Evolutionary conservation across 2,329 filamentous ascomycete species (phyloP), one percentile per base, ranked within the genome.

Genomic region (Arthrobotrys sinensis): DNA sequence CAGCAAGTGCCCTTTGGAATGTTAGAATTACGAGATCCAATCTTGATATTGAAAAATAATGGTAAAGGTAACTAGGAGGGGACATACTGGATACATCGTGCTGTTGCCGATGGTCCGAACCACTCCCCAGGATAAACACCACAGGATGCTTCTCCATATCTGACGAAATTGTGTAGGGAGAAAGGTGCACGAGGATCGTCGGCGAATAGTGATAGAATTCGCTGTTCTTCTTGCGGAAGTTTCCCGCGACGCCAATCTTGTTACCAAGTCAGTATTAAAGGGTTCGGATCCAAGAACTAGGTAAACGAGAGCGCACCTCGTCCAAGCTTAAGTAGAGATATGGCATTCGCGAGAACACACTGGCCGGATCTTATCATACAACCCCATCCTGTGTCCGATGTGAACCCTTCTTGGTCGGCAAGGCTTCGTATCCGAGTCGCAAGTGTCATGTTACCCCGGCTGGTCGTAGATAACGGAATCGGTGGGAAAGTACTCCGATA

Each of bases 351-450:
- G 48, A 99, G 87, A 28, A 99, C 87, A 82, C 93, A 95, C 86
- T 99, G 96, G 2, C 96, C 96, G 4, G 95, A 97, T 76, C 96
- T 88, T 81, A 99, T 98, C 96, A 99, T 99, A 83, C 96, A 99
- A 0, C 96, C 96, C 94, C 96, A 99, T 64, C 96, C 96, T 8
- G 93, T 94, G 84, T 99, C 96, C 1, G 93, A 95, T 10, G 93
- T 92, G 85, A 98, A 99, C 3, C 93, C 94, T 28, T 88, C 88
- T 72, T 93, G 89, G 60, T 97, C 93, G 10, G 90, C 88, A 1
- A 80, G 80, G 67, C 88, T 94, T 82, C 94, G 92, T 81, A 98
- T 87, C 63, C 94, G 91, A 85, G 97, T 95, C 1, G 93, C 87
- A 73, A 98, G 89, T 2, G 93, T 96, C 86, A 98, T 89, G 12